Percentiles rank a stretch among this genome's conserved stretches.
Evolutionary conservation across 139 green algal genomes (phyloP).

Genomic region (Micractinium conductrix): DNA sequence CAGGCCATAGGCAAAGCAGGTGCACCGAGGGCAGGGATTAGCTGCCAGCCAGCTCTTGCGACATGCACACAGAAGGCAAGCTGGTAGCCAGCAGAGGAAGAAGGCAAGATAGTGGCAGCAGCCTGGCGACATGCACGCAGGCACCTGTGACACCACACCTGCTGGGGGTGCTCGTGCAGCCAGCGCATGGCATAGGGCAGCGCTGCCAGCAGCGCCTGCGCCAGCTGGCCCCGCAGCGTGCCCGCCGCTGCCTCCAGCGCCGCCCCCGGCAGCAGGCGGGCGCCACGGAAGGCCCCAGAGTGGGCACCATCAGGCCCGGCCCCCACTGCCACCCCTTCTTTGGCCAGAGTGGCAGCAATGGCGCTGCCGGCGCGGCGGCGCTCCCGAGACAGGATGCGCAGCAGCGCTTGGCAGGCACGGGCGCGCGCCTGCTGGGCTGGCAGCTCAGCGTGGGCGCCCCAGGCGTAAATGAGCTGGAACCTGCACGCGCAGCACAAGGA

Average conservation of each 20-base stretch:
- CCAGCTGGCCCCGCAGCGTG: slow-evolving; percentile 26
- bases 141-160: slow-evolving; percentile 2
- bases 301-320: not conserved
- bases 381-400: slow-evolving; percentile 22
- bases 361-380: too few species aligned
- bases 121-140: too few species aligned
- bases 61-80: too few species aligned
- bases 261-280: slow-evolving; percentile 55
- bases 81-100: too few species aligned
- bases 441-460: slow-evolving; percentile 30
- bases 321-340: not conserved
- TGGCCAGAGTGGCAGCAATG: too few species aligned
- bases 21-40: too few species aligned
- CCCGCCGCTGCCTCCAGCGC: slow-evolving; percentile 23
- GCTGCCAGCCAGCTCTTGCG: too few species aligned
- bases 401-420: slow-evolving; percentile 44
- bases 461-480: slow-evolving; percentile 65
- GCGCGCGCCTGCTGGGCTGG: slow-evolving; percentile 22
- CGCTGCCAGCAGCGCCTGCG: slow-evolving; percentile 24
- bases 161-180: slow-evolving; percentile 2
- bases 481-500: not conserved
- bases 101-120: too few species aligned
- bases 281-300: not conserved
- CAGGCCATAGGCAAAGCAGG: too few species aligned
- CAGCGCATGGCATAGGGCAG: slow-evolving; percentile 53